Base-by-base conservation (phyloP, 805 yeast species). In the Saturnispora bothae region DNA sequence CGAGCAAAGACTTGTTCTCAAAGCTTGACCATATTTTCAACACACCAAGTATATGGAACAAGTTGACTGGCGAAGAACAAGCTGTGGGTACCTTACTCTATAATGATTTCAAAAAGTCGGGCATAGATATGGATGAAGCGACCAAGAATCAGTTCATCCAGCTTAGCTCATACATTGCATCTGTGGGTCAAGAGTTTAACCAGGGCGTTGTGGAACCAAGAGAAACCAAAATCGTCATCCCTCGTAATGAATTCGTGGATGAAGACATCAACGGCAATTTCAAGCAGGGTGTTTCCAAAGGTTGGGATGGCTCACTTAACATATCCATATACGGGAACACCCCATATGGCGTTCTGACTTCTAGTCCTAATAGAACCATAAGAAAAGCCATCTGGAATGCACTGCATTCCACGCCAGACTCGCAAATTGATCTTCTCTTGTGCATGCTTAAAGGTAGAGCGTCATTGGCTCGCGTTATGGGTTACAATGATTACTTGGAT, bases 61-160 rank as follows among this genome's bases (percentile, higher is more conserved):
- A 60, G 20, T 60, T 89, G n/a, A 56, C 78, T 3, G 57, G 61
- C 2, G 98, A 92, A 57, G 96, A 92, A 51, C 54, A 73, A 12
- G 72, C 78, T 37, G 97, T 88, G 2, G 98, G 95, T 0, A 69
- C 73, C 37, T 71, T 88, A 34, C 64, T 92, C 19, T 64, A 80
- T 44, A 75, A 81, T 31, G 98, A 92, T 57, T 92, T 92, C 52
- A 82, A 83, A 48, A 78, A 85, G 47, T 83, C 95, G 0, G 98
- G 97, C 0, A 82, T 88, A 23, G 79, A 78, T 50, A 77, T 86
- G 78, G 77, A 73, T 46, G 73, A 67, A 17, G 60, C 65, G 18
- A 70, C 80, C 1, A 66, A 89, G 42, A 66, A 71, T 12, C 69
- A 73, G 44, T 92, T 89, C 54, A 84, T 92, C 23, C 69, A 72